Base-by-base conservation (phyloP, 495 filamentous ascomycete genomes). In the Neurospora intermedia region DNA sequence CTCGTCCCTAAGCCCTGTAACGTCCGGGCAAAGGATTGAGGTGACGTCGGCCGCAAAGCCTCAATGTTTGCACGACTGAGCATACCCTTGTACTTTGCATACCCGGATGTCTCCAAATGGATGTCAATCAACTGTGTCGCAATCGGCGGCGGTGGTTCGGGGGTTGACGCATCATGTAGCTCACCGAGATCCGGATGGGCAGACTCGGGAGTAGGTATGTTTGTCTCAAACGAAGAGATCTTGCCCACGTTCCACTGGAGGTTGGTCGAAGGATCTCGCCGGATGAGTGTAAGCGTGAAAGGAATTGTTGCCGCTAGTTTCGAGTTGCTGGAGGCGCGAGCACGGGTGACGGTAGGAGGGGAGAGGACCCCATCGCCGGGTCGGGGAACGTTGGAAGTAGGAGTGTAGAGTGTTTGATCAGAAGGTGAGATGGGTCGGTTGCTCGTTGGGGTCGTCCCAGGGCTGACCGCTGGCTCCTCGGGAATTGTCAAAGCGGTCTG, bases 181-280 rank as follows among this genome's bases (percentile, higher is more conserved):
- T 78, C 72, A 27, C 81, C 77, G n/a, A 81, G 77, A 15, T 69
- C 73, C 2, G 78, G 75, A 45, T 77, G 74, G 9, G 77, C 78
- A 7, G 43, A 59, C 6, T 78, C 76, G 0, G 79, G 79, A 0
- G 80, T 70, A 20, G 80, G 74, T 75, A 83, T 80, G 76, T 82
- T 83, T 72, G 84, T 77, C 73, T 84, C 82, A 73, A 86, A 82
- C 6, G 84, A 82, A 3, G 85, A 85, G 48, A 97, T 89, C 54
- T 83, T 91, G 6, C 91, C 94, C 39, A 98, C 89, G 76, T 98
- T 97, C 93, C 93, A 97, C 79, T 99, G 96, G 46, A 85, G 87
- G 13, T 90, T 89, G 38, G 91, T 90, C 1, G 88, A 84, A 4
- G 93, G 91, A 81, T 98, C 93, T 43, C 96, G 91, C 16, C 96